Percentiles rank a stretch among this genome's conserved stretches.
phyloP scores from a whole-genome alignment of 345 rosid species.

The Aquilaria yunnanensis region DNA sequence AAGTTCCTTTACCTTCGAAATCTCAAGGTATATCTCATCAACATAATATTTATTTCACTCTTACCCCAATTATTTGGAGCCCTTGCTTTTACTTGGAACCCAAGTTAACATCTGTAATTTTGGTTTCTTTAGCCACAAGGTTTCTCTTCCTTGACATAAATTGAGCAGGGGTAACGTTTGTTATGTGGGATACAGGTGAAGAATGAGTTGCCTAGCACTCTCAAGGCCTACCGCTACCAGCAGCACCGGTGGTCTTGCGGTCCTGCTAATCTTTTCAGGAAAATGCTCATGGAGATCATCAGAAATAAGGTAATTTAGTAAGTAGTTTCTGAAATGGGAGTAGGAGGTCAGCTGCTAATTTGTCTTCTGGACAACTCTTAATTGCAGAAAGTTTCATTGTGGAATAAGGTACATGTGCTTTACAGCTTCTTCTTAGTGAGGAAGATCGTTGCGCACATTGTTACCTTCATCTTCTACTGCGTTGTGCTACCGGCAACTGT shows the following conservation, averaged over 20 bases:
- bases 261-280: conserved; percentile 95
- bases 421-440: conserved; percentile 93
- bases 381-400: conserved; percentile 67
- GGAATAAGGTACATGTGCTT: conserved; percentile 94
- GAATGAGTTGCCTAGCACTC: conserved; percentile 91
- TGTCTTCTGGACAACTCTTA: background rate
- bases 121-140: no score
- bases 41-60: background rate
- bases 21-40: conserved; percentile 39
- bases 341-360: background rate
- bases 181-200: conserved; percentile 48
- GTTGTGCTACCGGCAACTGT: conserved; percentile 85
- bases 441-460: conserved; percentile 80
- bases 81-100: background rate
- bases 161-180: background rate
- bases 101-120: no score
- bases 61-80: background rate
- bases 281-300: conserved; percentile 80
- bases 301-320: conserved; percentile 47
- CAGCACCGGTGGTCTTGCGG: conserved; percentile 99
- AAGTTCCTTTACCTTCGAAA: conserved; percentile 71
- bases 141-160: no score
- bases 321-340: background rate
- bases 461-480: conserved; percentile 81
- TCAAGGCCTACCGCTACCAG: conserved; percentile 89